Evolutionary conservation across 495 filamentous ascomycete species (phyloP), one percentile per base, ranked within the genome.

Genomic region (Letharia lupina): DNA sequence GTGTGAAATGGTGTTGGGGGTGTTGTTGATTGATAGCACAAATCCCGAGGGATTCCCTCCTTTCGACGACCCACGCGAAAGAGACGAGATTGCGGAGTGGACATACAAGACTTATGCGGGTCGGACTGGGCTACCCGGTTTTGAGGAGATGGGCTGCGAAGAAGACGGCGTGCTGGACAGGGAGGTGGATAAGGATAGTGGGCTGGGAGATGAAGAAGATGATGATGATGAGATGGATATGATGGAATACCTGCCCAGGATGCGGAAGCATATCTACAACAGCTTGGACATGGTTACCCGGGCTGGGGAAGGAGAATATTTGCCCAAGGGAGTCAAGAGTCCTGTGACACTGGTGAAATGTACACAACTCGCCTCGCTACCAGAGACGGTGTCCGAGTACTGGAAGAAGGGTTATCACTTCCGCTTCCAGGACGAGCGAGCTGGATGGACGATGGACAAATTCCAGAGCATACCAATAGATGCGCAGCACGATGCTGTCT

Each of bases 181-280:
- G 35, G 66, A 23, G 1, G 40, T 60, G 13, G 62, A 68, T 37
- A 52, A 37, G 15, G 66, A 64, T n/a, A 68, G 66, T 35, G 37
- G 35, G 31, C 33, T 56, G 44, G 66, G 64, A 3, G 63, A 70
- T 3, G 60, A 70, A 7, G 59, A 64, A 4, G 62, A 70, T 9
- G 54, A 62, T 6, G 63, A 71, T 8, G 64, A 67, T 40, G 67
- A 68, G 4, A 58, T 70, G 33, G 64, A 65, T 41, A 37, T 70
- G 33, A 54, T 57, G 52, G 64, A 64, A 45, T 71, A 61, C 48
- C 47, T 71, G 28, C 68, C 69, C 33, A 56, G 70, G 11, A 66
- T 71, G 63, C 69, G 68, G 7, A 71, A 70, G 52, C 68, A 71
- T 60, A 70, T 71, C 69, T 65, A 56, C 65, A 71, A 71, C 57